Percentiles rank a stretch among this genome's conserved stretches.
These are phyloP conservation scores for Fragilariopsis cylindrus DNA, from an alignment of 108 stramenopile species.

Conservation along the genomic window DNA sequence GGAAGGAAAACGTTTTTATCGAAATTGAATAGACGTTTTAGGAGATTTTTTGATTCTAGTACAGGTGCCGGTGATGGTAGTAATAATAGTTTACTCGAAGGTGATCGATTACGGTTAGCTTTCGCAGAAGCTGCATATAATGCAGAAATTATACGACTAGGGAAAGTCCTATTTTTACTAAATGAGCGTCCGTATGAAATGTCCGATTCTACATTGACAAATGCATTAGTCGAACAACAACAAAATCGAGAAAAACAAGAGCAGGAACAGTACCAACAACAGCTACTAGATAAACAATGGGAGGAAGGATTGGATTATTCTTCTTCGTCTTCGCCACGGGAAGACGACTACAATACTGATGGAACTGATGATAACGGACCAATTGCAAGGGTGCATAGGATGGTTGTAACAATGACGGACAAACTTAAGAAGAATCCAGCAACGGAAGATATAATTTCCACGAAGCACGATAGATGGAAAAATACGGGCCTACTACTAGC, in stretches of 20 bases:
- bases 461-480: no score
- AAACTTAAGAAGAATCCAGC: background rate
- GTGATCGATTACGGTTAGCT: conserved; percentile 44
- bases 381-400: background rate
- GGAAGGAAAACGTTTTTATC: background rate
- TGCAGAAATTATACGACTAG: conserved; percentile 59
- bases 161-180: conserved; percentile 47
- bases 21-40: no score
- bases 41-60: no score
- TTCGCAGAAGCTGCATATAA: conserved; percentile 63
- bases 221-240: conserved; percentile 15
- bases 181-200: conserved; percentile 54
- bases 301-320: no score
- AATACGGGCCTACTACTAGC: no score
- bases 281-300: background rate
- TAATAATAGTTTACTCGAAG: conserved; percentile 23
- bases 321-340: no score
- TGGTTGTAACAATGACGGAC: background rate
- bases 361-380: no score
- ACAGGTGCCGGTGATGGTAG: background rate
- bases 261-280: background rate
- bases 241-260: background rate
- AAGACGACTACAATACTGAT: no score
- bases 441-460: background rate
- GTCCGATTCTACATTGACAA: conserved; percentile 29